A percentile compares a stretch with the other conserved stretches of the same genome.
These are phyloP conservation scores for Rhodosporidiobolus sp. DNA, from an alignment of 768 basidiomycete species.

Conservation along the genomic window DNA sequence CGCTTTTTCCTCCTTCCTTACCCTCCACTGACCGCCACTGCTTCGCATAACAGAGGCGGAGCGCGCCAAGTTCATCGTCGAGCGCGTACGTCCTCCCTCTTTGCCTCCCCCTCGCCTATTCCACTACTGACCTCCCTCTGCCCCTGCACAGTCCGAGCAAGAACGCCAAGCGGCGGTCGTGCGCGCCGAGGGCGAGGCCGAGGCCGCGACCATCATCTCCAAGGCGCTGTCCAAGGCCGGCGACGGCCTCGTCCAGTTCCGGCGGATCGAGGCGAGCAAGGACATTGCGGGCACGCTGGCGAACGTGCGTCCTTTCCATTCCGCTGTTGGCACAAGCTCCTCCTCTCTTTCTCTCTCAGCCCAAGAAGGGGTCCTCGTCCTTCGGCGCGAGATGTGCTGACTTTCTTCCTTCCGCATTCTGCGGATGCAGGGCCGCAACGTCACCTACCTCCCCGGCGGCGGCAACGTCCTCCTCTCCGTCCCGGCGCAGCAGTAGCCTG, in stretches of 20 bases:
- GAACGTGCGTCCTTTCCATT: conserved; percentile 5
- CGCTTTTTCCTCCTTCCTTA: neutral
- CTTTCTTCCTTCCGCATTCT: neutral
- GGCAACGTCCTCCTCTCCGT: conserved; percentile 81
- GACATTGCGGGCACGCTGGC: conserved; percentile 86
- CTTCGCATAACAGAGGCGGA: conserved; percentile 89
- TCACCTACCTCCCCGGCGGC: conserved; percentile 81
- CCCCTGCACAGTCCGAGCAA: conserved; percentile 77
- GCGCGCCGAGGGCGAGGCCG: conserved; percentile 96
- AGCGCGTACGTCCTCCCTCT: conserved; percentile 64
- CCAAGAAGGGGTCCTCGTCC: neutral
- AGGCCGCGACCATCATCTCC: conserved; percentile 91
- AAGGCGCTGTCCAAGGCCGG: conserved; percentile 87
- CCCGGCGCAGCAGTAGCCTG: conserved; percentile 48
- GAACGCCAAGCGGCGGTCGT: conserved; percentile 98
- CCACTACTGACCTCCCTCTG: neutral
- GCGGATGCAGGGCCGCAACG: conserved; percentile 71
- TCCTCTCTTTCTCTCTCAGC: neutral
- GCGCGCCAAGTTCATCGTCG: conserved; percentile 97
- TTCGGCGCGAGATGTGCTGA: neutral
- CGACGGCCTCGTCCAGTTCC: conserved; percentile 88
- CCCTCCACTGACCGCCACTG: neutral
- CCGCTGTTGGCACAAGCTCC: no score
- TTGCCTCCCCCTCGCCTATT: neutral
- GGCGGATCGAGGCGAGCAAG: conserved; percentile 96